A percentile compares a stretch with the other conserved stretches of the same genome.
phyloP scores from a whole-genome alignment of 2,329 filamentous ascomycete genomes.

The Leptographium flavum region DNA sequence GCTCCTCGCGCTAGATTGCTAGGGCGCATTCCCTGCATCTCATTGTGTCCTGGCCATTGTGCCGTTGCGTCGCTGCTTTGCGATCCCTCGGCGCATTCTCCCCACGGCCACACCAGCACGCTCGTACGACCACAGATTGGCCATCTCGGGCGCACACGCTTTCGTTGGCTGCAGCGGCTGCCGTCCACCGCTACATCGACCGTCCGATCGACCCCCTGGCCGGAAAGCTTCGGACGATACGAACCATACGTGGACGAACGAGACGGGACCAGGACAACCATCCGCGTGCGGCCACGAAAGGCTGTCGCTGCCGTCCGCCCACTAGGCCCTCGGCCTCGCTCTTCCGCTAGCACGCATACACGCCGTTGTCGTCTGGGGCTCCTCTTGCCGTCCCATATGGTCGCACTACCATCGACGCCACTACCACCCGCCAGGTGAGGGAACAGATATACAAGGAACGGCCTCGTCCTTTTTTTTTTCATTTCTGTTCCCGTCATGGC shows the following conservation, averaged over 20 bases:
- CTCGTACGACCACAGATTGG: too few species aligned
- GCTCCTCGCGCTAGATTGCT: not conserved
- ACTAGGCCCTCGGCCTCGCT: not conserved
- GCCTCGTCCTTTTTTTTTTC: not conserved
- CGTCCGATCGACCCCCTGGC: too few species aligned
- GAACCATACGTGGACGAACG: too few species aligned
- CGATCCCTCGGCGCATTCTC: not conserved
- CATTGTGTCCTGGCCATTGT: not conserved
- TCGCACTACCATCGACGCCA: not conserved
- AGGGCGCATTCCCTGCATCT: not conserved
- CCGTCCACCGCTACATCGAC: too few species aligned
- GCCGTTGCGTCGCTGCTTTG: too few species aligned
- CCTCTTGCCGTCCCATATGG: not conserved
- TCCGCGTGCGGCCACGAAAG: too few species aligned
- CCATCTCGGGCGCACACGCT: too few species aligned
- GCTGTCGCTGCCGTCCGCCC: too few species aligned
- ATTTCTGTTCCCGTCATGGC: constrained; percentile 28
- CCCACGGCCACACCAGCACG: not conserved
- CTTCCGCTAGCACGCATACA: not conserved
- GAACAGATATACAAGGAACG: not conserved
- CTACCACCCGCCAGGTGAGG: not conserved
- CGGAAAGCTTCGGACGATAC: too few species aligned
- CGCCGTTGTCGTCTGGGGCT: not conserved
- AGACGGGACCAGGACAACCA: too few species aligned
- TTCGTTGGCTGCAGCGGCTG: too few species aligned